A percentile compares a stretch with the other conserved stretches of the same genome.
phyloP scores from a whole-genome alignment of 345 rosid species.

The Angophora floribunda region DNA sequence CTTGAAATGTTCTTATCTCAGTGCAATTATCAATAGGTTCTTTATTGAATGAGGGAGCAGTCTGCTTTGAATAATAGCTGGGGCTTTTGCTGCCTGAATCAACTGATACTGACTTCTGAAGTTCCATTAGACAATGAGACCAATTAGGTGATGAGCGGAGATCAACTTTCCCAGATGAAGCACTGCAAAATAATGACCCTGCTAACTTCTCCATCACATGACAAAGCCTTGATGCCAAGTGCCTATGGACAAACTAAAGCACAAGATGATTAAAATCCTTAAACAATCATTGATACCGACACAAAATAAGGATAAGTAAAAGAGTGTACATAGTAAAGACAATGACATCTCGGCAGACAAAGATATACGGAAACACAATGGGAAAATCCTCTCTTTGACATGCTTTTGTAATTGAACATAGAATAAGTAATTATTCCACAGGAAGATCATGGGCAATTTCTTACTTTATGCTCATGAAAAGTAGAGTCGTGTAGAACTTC shows the following conservation, averaged over 20 bases:
- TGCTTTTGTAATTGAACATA: background rate
- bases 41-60: conserved; percentile 9
- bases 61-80: conserved; percentile 1
- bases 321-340: background rate
- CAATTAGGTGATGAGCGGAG: conserved; percentile 44
- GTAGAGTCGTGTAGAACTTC: conserved; percentile 53
- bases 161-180: conserved; percentile 17
- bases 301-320: background rate
- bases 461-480: conserved; percentile 71
- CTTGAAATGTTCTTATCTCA: conserved; percentile 10
- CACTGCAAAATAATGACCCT: conserved; percentile 12
- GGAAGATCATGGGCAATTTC: background rate
- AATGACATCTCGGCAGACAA: background rate
- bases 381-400: background rate
- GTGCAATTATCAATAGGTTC: conserved; percentile 11
- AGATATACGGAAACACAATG: background rate
- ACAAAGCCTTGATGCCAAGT: conserved; percentile 56
- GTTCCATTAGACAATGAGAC: conserved; percentile 41
- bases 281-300: background rate
- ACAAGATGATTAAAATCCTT: background rate
- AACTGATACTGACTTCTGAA: conserved; percentile 19
- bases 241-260: conserved; percentile 80
- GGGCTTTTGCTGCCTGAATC: background rate
- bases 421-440: background rate
- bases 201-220: conserved; percentile 38